These are phyloP conservation scores for Tagetes erecta DNA, from an alignment of 129 eudicot species.

Conservation along the genomic window DNA sequence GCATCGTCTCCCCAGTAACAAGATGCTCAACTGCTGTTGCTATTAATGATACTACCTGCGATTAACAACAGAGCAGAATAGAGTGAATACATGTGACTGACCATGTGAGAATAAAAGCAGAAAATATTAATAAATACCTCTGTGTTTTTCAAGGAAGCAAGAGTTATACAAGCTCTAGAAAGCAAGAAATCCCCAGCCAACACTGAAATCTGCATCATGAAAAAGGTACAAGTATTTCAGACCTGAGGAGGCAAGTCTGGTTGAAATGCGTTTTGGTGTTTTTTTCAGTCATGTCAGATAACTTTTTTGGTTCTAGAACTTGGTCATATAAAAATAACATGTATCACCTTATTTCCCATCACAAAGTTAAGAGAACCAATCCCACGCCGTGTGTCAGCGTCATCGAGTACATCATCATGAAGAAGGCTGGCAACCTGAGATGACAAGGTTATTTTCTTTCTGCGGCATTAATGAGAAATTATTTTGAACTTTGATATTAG, in stretches of 20 bases:
- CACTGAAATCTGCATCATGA: slow-evolving; percentile 67
- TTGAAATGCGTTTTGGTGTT: neutral
- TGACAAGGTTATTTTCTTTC: slow-evolving; percentile 10
- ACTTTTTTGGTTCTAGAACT: neutral
- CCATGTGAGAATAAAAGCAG: neutral
- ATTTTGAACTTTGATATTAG: neutral
- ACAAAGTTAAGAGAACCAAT: slow-evolving; percentile 70
- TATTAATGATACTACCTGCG: slow-evolving; percentile 79
- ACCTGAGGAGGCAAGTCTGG: no score
- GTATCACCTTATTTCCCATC: slow-evolving; percentile 87
- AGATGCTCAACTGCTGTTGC: slow-evolving; percentile 86
- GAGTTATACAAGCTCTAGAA: slow-evolving; percentile 89
- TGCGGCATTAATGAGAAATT: slow-evolving; percentile 3
- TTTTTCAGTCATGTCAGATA: neutral
- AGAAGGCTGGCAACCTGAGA: slow-evolving; percentile 92
- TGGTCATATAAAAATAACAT: neutral
- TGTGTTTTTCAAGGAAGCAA: slow-evolving; percentile 82
- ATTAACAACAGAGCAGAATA: neutral
- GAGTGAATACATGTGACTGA: no score
- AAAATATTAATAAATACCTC: slow-evolving; percentile 48
- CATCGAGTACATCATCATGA: slow-evolving; percentile 94
- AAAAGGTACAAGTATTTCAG: no score
- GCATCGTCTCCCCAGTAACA: slow-evolving; percentile 98
- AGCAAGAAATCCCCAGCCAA: slow-evolving; percentile 93
- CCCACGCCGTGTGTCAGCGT: slow-evolving; percentile 88